Percentiles rank a stretch among this genome's conserved stretches.
These are phyloP conservation scores for Auxenochlorella pyrenoidosa DNA, from an alignment of 139 green algal species.

Conservation along the genomic window DNA sequence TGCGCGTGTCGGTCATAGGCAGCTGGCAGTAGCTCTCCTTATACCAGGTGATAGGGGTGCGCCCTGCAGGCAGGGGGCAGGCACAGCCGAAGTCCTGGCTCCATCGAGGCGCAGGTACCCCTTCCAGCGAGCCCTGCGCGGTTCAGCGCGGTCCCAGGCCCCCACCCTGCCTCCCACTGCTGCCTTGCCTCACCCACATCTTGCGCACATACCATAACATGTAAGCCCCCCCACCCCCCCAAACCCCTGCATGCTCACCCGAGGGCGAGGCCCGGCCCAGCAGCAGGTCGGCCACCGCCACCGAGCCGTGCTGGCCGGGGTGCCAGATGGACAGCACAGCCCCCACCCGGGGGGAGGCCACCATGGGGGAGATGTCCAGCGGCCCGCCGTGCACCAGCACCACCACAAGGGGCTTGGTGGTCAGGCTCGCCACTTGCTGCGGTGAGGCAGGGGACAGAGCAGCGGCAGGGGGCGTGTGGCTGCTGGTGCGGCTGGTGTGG, in stretches of 20 bases:
- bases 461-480: background rate
- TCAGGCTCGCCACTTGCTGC: background rate
- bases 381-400: background rate
- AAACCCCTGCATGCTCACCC: background rate
- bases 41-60: constrained; percentile 7
- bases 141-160: too few relatives aligned
- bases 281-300: background rate
- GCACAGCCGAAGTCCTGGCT: too few relatives aligned
- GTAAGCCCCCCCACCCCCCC: too few relatives aligned
- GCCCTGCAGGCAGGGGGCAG: background rate
- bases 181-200: too few relatives aligned
- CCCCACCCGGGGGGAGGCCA: background rate
- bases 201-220: too few relatives aligned
- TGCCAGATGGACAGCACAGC: constrained; percentile 9
- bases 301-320: background rate
- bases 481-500: background rate
- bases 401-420: constrained; percentile 12
- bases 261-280: background rate
- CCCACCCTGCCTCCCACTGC: background rate
- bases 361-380: background rate
- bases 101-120: too few relatives aligned
- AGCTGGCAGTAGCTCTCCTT: background rate
- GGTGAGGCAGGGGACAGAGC: background rate
- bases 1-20: constrained; percentile 15
- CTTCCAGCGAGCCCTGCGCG: too few relatives aligned